Conservation (phyloP, 106 monocot genomes). For the Apostasia shenzhenica region DNA sequence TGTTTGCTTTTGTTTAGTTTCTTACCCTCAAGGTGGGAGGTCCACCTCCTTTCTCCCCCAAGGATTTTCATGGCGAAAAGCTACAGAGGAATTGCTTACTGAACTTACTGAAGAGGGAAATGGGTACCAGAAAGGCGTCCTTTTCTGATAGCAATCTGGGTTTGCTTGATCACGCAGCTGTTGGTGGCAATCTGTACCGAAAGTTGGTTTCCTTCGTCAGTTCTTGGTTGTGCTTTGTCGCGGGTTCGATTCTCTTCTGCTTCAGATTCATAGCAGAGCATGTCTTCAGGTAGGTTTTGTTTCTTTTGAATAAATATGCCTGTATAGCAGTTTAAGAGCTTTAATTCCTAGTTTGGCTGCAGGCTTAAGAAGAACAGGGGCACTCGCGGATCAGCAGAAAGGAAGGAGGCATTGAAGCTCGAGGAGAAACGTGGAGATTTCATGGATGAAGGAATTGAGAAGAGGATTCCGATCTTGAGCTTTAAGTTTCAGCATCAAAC, state of each 20-base stretch:
- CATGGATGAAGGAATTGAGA: constrained; percentile 2
- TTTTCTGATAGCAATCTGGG: neutral
- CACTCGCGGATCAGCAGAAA: neutral
- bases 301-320: neutral
- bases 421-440: constrained; percentile 6
- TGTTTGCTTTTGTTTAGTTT: neutral
- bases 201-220: neutral
- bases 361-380: constrained; percentile 1
- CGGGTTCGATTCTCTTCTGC: neutral
- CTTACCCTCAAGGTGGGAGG: neutral
- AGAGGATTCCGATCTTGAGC: constrained; percentile 3
- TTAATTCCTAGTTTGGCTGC: neutral
- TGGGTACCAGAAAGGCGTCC: neutral
- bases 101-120: neutral
- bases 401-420: neutral
- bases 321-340: too few relatives aligned
- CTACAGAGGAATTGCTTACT: neutral
- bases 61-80: constrained; percentile 3
- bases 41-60: neutral
- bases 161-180: constrained; percentile 1
- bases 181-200: constrained; percentile 1
- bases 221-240: constrained; percentile 3
- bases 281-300: constrained; percentile 11
- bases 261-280: constrained; percentile 1
- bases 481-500: constrained; percentile 9